Evolutionary conservation across 2,329 filamentous ascomycete genomes (phyloP), one percentile per base, ranked within the genome.

Genomic region (Alternaria ventricosa): DNA sequence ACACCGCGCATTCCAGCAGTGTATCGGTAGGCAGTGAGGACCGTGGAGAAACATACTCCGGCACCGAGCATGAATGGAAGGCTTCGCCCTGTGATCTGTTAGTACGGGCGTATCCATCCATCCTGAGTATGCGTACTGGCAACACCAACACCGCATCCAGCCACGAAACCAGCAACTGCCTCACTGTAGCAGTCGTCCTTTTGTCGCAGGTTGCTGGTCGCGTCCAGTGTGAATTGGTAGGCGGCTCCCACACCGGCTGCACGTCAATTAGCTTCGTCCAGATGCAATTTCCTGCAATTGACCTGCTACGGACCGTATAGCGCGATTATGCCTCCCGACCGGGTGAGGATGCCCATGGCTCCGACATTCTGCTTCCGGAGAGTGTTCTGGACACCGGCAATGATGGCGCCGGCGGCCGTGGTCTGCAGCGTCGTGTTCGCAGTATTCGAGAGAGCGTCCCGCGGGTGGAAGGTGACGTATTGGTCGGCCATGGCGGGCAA

Each of bases 351-450:
- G 71, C 92, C 92, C 84, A 90, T 88, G 66, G 90, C 87, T 73
- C 94, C 93, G 70, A 96, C 85, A 81, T 97, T 97, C 79, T 88
- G 87, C 84, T 89, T 94, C 59, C 90, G 87, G 72, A 97, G 87
- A 63, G 94, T 93, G 84, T 97, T 98, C 84, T 94, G 92, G 70
- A 97, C 86, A 59, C 92, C 90, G 55, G 93, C 91, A 64, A 91
- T 79, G 80, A 93, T 86, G 77, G 92, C 83, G 73, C 94, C 94
- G 64, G 87, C 87, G 63, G 84, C 83, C 75, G 89, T 89, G 65
- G 90, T 89, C 73, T 93, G 82, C 68, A 89, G 75, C 44, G 87
- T 87, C 65, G 89, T 88, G 78, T 88, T 89, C 77, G 90, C 82
- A 55, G 90, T 87, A 67, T 87, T 85, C 69, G 87, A 86, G 73